Percentiles rank a stretch among this genome's conserved stretches.
phyloP scores from a whole-genome alignment of 2,329 filamentous ascomycete genomes.

The Dactylellina drechsleri region DNA sequence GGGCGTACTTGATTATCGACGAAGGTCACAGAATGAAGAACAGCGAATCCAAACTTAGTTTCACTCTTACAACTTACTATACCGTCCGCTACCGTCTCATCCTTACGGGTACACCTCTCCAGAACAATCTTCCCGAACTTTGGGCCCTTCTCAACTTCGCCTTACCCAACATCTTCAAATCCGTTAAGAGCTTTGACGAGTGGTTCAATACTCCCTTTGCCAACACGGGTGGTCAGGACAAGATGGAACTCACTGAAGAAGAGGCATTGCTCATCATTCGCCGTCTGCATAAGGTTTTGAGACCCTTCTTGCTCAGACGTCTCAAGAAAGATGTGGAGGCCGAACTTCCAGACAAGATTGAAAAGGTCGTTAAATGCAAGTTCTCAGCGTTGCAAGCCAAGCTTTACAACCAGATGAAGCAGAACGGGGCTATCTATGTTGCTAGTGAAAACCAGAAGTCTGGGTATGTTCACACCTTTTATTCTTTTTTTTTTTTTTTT shows the following conservation, averaged over 20 bases:
- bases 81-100: slow-evolving; percentile 94
- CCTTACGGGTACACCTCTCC: slow-evolving; percentile 93
- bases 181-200: slow-evolving; percentile 97
- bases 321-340: slow-evolving; percentile 99
- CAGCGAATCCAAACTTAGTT: slow-evolving; percentile 91
- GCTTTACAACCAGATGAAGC: slow-evolving; percentile 97
- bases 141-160: slow-evolving; percentile 99
- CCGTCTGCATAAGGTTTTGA: slow-evolving; percentile 95
- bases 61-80: slow-evolving; percentile 94
- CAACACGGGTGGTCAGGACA: slow-evolving; percentile 96
- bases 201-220: slow-evolving; percentile 99
- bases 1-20: slow-evolving; percentile 99
- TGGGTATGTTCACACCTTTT: slow-evolving; percentile 35
- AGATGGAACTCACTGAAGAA: slow-evolving; percentile 99
- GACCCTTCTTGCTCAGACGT: slow-evolving; percentile 96
- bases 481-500: background rate
- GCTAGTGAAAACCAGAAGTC: slow-evolving; percentile 80
- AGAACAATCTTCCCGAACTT: slow-evolving; percentile 95
- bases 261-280: slow-evolving; percentile 98
- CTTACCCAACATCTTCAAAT: slow-evolving; percentile 98
- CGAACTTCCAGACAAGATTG: slow-evolving; percentile 97
- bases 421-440: slow-evolving; percentile 91
- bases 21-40: slow-evolving; percentile 99
- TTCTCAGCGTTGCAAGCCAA: slow-evolving; percentile 94
- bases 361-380: slow-evolving; percentile 99